Percentiles rank a stretch among this genome's conserved stretches.
Evolutionary conservation across 2,329 filamentous ascomycete species (phyloP).

Genomic region (Alternaria burnsii): DNA sequence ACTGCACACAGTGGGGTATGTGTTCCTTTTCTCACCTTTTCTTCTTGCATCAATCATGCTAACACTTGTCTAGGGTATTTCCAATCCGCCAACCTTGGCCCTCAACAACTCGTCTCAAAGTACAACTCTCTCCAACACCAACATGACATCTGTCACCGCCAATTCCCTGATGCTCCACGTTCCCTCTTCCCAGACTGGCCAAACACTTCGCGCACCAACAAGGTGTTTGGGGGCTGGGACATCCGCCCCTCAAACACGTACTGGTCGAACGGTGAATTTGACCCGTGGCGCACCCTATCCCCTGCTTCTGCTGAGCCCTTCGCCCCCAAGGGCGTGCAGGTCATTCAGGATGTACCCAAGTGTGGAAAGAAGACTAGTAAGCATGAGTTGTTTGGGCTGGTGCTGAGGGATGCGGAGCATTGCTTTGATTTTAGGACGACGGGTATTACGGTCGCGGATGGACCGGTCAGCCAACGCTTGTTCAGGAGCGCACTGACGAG

Average conservation of each 20-base stretch:
- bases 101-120: conserved; percentile 57
- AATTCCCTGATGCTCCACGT: conserved; percentile 56
- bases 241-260: conserved; percentile 62
- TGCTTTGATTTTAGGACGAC: conserved; percentile 57
- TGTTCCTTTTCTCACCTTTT: not conserved
- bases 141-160: conserved; percentile 57
- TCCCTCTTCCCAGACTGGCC: conserved; percentile 55
- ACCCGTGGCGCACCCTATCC: conserved; percentile 61
- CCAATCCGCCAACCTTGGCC: conserved; percentile 59
- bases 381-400: conserved; percentile 58
- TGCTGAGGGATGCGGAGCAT: conserved; percentile 58
- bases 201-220: conserved; percentile 51
- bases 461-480: conserved; percentile 45
- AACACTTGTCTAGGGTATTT: conserved; percentile 51
- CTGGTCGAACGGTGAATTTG: conserved; percentile 61
- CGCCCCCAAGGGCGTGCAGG: conserved; percentile 46
- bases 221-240: conserved; percentile 59
- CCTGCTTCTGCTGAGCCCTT: conserved; percentile 54
- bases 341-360: conserved; percentile 9
- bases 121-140: conserved; percentile 58
- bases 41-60: not conserved
- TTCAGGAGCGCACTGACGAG: conserved; percentile 55
- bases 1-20: conserved; percentile 61
- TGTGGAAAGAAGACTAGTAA: conserved; percentile 52
- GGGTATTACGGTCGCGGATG: conserved; percentile 36